phyloP scores from a whole-genome alignment of 176 grass and related monocot species.

The Tuctoria greenei region DNA sequence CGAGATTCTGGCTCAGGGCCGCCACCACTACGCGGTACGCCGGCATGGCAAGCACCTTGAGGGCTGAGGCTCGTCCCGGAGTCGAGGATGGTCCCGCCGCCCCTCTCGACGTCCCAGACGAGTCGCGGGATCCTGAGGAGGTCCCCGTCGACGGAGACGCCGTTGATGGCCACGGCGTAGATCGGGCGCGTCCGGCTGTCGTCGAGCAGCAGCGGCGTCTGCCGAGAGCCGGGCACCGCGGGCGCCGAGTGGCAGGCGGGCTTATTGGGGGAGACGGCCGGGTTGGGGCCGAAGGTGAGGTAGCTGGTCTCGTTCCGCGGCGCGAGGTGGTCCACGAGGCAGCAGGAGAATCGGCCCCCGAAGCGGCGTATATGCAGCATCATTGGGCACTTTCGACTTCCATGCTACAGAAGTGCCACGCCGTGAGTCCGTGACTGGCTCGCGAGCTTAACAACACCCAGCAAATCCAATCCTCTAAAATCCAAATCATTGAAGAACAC shows the following conservation, averaged over 20 bases:
- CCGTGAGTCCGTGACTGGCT: background rate
- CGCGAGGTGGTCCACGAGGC: slow-evolving; percentile 97
- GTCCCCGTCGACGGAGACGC: slow-evolving; percentile 62
- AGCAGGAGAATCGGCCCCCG: slow-evolving; percentile 91
- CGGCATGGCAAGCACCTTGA: slow-evolving; percentile 61
- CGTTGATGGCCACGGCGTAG: slow-evolving; percentile 62
- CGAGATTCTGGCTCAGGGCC: slow-evolving; percentile 56
- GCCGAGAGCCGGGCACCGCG: background rate
- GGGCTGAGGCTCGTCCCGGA: slow-evolving; percentile 79
- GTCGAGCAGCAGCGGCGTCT: slow-evolving; percentile 73
- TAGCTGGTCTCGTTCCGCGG: slow-evolving; percentile 80
- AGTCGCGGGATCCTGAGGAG: slow-evolving; percentile 56
- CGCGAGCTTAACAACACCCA: background rate
- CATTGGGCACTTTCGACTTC: background rate
- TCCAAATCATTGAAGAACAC: slow-evolving; percentile 26
- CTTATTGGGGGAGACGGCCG: slow-evolving; percentile 7
- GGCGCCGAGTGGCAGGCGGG: background rate
- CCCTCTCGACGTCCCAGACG: slow-evolving; percentile 72
- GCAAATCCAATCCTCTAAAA: background rate
- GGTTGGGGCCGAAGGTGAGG: slow-evolving; percentile 77
- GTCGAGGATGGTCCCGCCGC: slow-evolving; percentile 84
- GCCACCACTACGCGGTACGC: slow-evolving; percentile 63
- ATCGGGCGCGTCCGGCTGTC: slow-evolving; percentile 59
- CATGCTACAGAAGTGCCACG: slow-evolving; percentile 3
- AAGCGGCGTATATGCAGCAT: slow-evolving; percentile 31